Conservation (phyloP, 176 grass and related monocot species). For the Oryza nivara region DNA sequence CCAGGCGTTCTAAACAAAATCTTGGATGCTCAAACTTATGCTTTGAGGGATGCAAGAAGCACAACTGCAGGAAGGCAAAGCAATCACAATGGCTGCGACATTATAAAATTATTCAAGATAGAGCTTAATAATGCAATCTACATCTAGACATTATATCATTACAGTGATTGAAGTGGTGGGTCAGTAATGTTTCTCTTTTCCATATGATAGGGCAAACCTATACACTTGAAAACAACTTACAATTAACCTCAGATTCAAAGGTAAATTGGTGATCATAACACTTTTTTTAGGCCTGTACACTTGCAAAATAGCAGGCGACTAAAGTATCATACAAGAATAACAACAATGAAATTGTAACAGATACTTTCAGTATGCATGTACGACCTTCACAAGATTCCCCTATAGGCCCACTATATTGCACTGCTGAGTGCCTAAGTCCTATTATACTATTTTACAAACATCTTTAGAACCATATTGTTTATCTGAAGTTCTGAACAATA, state of each 20-base stretch:
- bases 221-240: not conserved
- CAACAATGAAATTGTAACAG: not conserved
- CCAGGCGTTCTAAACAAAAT: constrained; percentile 94
- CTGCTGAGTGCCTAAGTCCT: not conserved
- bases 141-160: not conserved
- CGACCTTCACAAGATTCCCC: not conserved
- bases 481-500: not conserved
- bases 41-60: constrained; percentile 91
- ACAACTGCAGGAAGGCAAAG: constrained; percentile 56
- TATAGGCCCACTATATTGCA: not conserved
- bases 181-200: not conserved
- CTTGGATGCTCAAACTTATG: constrained; percentile 99
- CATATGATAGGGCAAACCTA: not conserved
- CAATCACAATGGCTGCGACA: not conserved
- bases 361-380: not conserved
- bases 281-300: not conserved
- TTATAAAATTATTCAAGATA: not conserved
- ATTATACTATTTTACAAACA: not conserved
- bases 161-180: not conserved
- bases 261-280: not conserved
- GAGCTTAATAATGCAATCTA: not conserved
- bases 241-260: not conserved
- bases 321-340: not conserved
- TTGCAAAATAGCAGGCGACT: not conserved
- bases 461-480: not conserved